Evolutionary conservation across 228 moss, liverwort and hornwort species (phyloP).

Genomic region (Sphagnum fallax): DNA sequence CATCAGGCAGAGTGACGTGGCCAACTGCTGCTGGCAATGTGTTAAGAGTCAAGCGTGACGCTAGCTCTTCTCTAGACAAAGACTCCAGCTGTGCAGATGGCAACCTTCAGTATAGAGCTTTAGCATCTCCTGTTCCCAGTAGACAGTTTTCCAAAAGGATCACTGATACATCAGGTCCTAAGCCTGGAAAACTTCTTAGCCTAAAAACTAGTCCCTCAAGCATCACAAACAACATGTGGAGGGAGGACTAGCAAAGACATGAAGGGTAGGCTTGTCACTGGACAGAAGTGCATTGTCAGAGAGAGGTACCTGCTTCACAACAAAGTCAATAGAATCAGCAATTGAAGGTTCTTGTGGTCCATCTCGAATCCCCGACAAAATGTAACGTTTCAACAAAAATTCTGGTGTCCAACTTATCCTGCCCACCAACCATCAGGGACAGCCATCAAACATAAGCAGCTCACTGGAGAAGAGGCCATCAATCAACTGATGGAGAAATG

Average conservation of each 20-base stretch:
- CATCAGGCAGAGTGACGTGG: slow-evolving; percentile 71
- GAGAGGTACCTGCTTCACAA: slow-evolving; percentile 68
- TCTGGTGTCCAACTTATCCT: slow-evolving; percentile 94
- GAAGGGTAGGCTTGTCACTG: no score
- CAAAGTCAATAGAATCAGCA: slow-evolving; percentile 96
- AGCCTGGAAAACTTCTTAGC: no score
- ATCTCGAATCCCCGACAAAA: slow-evolving; percentile 91
- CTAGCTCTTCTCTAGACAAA: slow-evolving; percentile 80
- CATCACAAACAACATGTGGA: no score
- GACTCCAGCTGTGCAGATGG: slow-evolving; percentile 63
- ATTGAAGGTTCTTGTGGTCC: slow-evolving; percentile 83
- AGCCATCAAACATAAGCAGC: background rate
- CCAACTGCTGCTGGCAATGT: slow-evolving; percentile 59
- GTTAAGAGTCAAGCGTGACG: slow-evolving; percentile 78
- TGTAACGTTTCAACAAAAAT: slow-evolving; percentile 86
- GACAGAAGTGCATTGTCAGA: no score
- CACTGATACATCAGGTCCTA: no score
- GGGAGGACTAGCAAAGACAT: no score
- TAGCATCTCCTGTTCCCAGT: no score
- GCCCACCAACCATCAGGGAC: slow-evolving; percentile 18
- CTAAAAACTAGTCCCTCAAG: no score
- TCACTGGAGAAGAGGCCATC: background rate
- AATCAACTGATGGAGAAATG: no score
- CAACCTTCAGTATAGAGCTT: no score
- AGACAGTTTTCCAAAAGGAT: no score